These are phyloP conservation scores for Panicum virgatum DNA, from an alignment of 202 grass and related monocot species.

Conservation along the genomic window DNA sequence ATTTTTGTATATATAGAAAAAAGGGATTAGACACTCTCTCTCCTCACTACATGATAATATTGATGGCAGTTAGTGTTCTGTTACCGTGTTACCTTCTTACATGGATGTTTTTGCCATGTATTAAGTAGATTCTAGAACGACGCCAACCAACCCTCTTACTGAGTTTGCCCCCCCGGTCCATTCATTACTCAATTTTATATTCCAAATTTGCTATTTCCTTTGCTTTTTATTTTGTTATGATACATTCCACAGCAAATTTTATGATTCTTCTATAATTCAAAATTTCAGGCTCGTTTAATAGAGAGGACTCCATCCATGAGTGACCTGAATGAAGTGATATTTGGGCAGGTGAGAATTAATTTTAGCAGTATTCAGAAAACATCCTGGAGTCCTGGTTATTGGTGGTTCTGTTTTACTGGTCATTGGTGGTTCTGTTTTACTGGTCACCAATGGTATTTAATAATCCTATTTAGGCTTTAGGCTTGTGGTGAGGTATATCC, in stretches of 20 bases:
- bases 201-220: neutral
- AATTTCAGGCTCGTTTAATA: conserved; percentile 82
- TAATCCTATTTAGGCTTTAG: conserved; percentile 1
- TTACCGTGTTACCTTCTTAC: neutral
- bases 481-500: neutral
- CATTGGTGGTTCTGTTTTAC: conserved; percentile 35
- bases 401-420: too few relatives aligned
- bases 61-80: neutral
- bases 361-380: conserved; percentile 24
- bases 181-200: neutral
- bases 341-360: conserved; percentile 82
- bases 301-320: conserved; percentile 99
- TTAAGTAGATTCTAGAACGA: neutral
- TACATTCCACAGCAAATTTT: neutral
- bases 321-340: conserved; percentile 93
- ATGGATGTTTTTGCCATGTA: neutral
- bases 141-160: neutral
- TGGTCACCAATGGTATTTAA: neutral
- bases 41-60: conserved; percentile 1
- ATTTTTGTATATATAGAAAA: neutral
- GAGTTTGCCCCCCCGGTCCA: neutral
- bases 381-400: neutral
- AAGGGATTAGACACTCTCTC: neutral
- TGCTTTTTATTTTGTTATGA: neutral
- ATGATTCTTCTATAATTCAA: conserved; percentile 22